phyloP scores from a whole-genome alignment of 768 basidiomycete genomes.

The Cystobasidium onofrii region DNA sequence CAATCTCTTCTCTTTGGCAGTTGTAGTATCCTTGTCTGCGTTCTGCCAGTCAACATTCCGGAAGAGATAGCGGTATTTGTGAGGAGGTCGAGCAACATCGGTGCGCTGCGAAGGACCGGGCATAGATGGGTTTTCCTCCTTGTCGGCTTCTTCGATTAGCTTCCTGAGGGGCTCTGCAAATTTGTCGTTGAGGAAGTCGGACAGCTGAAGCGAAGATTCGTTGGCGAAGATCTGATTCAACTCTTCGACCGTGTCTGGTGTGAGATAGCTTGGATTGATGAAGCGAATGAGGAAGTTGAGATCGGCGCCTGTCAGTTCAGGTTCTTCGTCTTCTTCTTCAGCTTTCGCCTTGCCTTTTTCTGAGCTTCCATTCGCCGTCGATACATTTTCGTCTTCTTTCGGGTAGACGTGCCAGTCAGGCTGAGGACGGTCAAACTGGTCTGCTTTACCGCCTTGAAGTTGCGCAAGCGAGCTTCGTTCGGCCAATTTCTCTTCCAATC shows the following conservation, averaged over 20 bases:
- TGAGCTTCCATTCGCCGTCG: background rate
- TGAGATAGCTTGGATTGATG: slow-evolving; percentile 83
- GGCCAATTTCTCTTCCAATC: background rate
- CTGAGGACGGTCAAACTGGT: slow-evolving; percentile 19
- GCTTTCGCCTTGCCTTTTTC: background rate
- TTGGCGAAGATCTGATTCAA: slow-evolving; percentile 71
- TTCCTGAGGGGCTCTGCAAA: slow-evolving; percentile 62
- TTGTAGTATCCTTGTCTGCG: background rate
- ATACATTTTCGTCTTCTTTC: background rate
- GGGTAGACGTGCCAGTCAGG: slow-evolving; percentile 33
- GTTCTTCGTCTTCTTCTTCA: slow-evolving; percentile 4
- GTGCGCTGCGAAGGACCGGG: background rate
- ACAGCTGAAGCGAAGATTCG: slow-evolving; percentile 80
- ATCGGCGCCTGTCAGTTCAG: slow-evolving; percentile 55
- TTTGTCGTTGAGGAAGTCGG: slow-evolving; percentile 66
- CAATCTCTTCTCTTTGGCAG: background rate
- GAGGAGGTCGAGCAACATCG: slow-evolving; percentile 69
- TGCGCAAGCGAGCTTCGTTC: background rate
- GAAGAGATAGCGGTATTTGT: slow-evolving; percentile 84
- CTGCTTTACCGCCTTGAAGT: slow-evolving; percentile 1
- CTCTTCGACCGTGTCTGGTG: slow-evolving; percentile 66
- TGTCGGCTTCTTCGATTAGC: slow-evolving; percentile 60
- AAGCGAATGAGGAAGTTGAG: slow-evolving; percentile 68
- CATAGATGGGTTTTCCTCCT: slow-evolving; percentile 44
- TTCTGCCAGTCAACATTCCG: slow-evolving; percentile 46